Percentiles rank a stretch among this genome's conserved stretches.
Conservation (phyloP, 306 rosid species). For the Vigna unguiculata region DNA sequence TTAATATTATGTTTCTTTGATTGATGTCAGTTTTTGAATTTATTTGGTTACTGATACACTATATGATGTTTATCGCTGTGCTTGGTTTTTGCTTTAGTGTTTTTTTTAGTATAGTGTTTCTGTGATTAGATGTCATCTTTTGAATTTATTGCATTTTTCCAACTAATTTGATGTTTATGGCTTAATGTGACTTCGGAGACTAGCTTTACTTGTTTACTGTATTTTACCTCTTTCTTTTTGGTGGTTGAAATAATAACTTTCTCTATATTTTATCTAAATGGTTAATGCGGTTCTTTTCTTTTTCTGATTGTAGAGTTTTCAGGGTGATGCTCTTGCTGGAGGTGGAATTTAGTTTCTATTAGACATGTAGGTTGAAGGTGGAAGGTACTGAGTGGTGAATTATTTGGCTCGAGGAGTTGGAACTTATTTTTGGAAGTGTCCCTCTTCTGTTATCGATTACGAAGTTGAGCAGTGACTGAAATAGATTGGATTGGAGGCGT, state of each 20-base stretch:
- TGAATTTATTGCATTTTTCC: slow-evolving; percentile 5
- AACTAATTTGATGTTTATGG: not conserved
- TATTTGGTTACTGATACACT: slow-evolving; percentile 7
- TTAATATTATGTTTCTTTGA: slow-evolving; percentile 16
- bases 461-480: slow-evolving; percentile 33
- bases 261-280: not conserved
- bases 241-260: not conserved
- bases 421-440: slow-evolving; percentile 6
- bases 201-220: slow-evolving; percentile 21
- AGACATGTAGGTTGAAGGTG: slow-evolving; percentile 19
- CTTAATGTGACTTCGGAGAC: not conserved
- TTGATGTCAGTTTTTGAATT: not conserved
- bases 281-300: not conserved
- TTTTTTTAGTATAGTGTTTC: not conserved
- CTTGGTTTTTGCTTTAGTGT: not conserved
- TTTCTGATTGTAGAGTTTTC: slow-evolving; percentile 34
- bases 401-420: slow-evolving; percentile 22
- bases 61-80: slow-evolving; percentile 4
- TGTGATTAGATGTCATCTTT: slow-evolving; percentile 9
- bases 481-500: slow-evolving; percentile 50
- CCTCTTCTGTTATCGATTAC: slow-evolving; percentile 21
- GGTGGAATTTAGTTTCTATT: slow-evolving; percentile 24
- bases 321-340: slow-evolving; percentile 9
- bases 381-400: slow-evolving; percentile 21
- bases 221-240: not conserved